Evolutionary conservation across 768 basidiomycete species (phyloP), one percentile per base, ranked within the genome.

Genomic region (Tephrocybe sp.): DNA sequence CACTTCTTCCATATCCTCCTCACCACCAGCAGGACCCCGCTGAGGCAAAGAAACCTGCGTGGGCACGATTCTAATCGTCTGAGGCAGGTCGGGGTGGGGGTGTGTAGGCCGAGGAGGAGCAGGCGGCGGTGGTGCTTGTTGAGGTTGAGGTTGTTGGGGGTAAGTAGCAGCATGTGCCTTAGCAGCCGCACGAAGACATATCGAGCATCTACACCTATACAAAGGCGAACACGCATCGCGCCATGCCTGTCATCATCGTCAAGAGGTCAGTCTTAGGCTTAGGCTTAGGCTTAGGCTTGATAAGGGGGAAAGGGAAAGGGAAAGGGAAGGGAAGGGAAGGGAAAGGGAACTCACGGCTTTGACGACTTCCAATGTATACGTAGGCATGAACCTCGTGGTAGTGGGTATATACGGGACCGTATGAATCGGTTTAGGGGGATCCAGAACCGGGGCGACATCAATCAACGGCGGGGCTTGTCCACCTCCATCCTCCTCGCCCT

Each of bases 381-480:
- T 68, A 0, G 82, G 82, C 63, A 83, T 66, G 53, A 82, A 77
- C 1, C 70, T 62, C 8, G 76, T 60, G 19, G 80, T 81, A 30
- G 73, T 67, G 10, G 87, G 88, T 15, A 90, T 68, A 55, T 85
- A 79, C 3, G 88, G 88, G 34, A 90, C 86, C 8, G 84, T 76
- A 36, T 80, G 76, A 16, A 88, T 58, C 16, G 87, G 68, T 43
- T 72, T 71, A 3, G 86, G 83, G 2, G 81, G 73, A 45, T 82
- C 71, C n/a, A 82, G 71, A 5, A 86, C 76, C 0, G 84, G 84
- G n/a, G 78, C 73, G 2, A 82, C 71, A 4, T 80, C 57, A 6
- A 75, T 68, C 25, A 65, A 63, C n/a, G 27, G 27, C 27, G 11
- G n/a, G n/a, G n/a, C n/a, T n/a, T n/a, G n/a, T n/a, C n/a, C n/a